These are phyloP conservation scores for Fusarium chaquense DNA, from an alignment of 2,329 filamentous ascomycete genomes.

Conservation along the genomic window DNA sequence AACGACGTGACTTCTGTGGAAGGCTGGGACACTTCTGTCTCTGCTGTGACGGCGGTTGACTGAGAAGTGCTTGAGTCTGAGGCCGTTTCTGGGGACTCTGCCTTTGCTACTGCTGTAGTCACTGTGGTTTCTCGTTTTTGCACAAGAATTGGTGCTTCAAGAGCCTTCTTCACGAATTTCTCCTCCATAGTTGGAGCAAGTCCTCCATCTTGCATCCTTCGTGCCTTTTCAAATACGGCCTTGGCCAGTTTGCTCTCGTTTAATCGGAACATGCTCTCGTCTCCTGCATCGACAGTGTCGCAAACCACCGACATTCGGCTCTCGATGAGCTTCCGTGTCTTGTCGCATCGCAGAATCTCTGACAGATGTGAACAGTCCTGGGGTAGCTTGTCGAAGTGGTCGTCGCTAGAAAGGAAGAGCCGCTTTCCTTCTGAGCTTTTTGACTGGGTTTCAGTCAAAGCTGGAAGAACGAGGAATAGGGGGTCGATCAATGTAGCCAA, in stretches of 20 bases:
- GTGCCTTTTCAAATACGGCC: conserved; percentile 78
- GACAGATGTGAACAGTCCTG: conserved; percentile 68
- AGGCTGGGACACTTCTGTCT: conserved; percentile 56
- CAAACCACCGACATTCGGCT: conserved; percentile 77
- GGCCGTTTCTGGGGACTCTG: conserved; percentile 39
- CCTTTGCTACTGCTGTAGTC: conserved; percentile 17
- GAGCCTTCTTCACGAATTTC: conserved; percentile 78
- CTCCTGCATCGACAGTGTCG: conserved; percentile 84
- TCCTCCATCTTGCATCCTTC: conserved; percentile 70
- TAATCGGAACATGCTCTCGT: conserved; percentile 86
- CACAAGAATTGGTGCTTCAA: conserved; percentile 81
- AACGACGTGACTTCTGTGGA: conserved; percentile 62
- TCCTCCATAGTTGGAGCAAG: conserved; percentile 88
- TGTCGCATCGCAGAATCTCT: conserved; percentile 64
- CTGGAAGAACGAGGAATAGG: conserved; percentile 84
- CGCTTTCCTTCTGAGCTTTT: conserved; percentile 65
- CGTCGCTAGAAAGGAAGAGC: conserved; percentile 76
- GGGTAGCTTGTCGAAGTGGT: conserved; percentile 75
- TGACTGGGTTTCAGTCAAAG: conserved; percentile 64
- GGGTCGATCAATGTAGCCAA: conserved; percentile 87
- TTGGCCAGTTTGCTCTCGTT: conserved; percentile 76
- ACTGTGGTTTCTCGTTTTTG: conserved; percentile 66
- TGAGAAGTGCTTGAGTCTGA: conserved; percentile 56
- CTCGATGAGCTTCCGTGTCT: conserved; percentile 67
- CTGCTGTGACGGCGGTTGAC: conserved; percentile 54